Evolutionary conservation across 148 eudicot genomes (phyloP), one percentile per base, ranked within the genome.

Genomic region (Vaccinium vitisidaea): DNA sequence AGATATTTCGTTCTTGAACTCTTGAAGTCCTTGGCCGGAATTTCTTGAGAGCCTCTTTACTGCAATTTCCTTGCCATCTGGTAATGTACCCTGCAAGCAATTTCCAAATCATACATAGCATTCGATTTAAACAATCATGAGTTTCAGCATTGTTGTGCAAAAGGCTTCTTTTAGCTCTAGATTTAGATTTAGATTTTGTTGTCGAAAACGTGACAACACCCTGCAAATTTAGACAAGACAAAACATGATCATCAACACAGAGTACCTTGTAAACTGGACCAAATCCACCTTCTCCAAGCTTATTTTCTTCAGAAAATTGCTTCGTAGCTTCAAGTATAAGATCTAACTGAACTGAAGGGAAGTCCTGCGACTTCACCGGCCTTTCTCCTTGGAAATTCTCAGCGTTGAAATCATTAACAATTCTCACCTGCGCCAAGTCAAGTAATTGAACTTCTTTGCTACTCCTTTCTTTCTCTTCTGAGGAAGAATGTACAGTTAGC

Each of bases 31-130:
- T 82, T 90, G 92, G 30, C 69, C 80, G 0, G 90, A 88, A 39
- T 75, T 83, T 63, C 74, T 80, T 21, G 89, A 90, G 21, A 90
- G 87, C 84, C 87, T 82, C 77, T 90, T 90, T 4, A 87, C 88
- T 0, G 92, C 92, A 50, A 90, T 79, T 75, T 88, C 90, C 32
- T 84, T 77, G 0, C 89, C 92, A 27, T 84, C 55, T 76, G 81
- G 82, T 25, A 90, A 59, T 43, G 54, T 81, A 1, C 92, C 92
- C 90, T 90, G 54, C 55, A 84, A 80, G 36, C 4, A 25, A 4
- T 80, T 79, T 53, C 4, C n/a, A 13, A 25, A 36, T 4, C 6
- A 30, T 69, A 39, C 36, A 10, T 25, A 12, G 18, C 2, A 12
- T 69, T 27, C 1, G 15, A 27, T 11, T 4, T 67, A 39, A 2